Evolutionary conservation across 306 rosid genomes (phyloP), one percentile per base, ranked within the genome.

Genomic region (Gillenia trifoliata): DNA sequence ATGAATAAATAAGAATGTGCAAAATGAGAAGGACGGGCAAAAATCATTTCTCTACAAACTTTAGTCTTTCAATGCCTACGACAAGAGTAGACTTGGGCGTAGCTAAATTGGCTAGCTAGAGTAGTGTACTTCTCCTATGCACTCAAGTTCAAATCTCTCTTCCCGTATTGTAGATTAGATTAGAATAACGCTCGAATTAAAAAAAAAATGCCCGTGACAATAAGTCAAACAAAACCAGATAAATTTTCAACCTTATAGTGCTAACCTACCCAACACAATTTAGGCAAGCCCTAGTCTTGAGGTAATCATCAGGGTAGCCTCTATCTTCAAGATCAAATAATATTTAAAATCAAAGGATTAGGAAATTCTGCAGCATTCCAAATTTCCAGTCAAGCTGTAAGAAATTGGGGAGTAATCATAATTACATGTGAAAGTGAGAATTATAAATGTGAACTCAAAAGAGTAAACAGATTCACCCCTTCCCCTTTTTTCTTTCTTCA

Each of bases 401-500:
- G 30, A 60, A 59, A 72, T 20, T 11, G 47, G 68, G 2, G 3
- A 26, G 20, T 47, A 47, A 15, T 19, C 76, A 41, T 40, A 5
- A 60, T 15, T 26, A 41, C 29, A 72, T 40, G 68, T 10, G 76
- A 20, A 72, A 17, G 66, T 60, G 30, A 40, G 59, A 41, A 36
- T 13, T 25, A 36, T 11, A 72, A 72, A 41, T 41, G 68, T 60
- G 59, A 72, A 41, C 66, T 72, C 68, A 26, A 41, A 40, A 72
- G 57, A 41, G 43, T 11, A 13, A 6, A 20, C 13, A 60, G 76
- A 60, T 20, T 60, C 76, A 67, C 52, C 17, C 26, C 1, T 12
- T 4, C 52, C 34, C 11, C 9, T 4, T 47, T 15, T 40, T 40
- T 30, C 31, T 11, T 23, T 54, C 15, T n/a, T 30, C 40, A 9